Base-by-base conservation (phyloP, 768 basidiomycete genomes). In the Naganishia friedmannii region DNA sequence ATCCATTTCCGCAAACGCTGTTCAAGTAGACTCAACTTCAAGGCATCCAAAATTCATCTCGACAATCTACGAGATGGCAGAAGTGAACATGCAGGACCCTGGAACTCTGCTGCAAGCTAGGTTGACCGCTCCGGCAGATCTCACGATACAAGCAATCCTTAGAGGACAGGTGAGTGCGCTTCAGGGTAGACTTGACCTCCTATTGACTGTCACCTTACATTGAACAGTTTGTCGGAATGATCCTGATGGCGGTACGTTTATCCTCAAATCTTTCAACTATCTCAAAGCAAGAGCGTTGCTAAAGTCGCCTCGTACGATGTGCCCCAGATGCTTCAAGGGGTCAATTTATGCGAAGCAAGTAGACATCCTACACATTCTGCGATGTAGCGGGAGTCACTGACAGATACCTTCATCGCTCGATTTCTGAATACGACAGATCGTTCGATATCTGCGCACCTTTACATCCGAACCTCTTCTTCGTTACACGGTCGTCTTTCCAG, bases 171-270 rank as follows among this genome's bases (percentile, higher is more conserved):
- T 23, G n/a, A 51, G 48, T 26, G 48, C 23, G 15, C n/a, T n/a
- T 37, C 34, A 37, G 34, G 34, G 34, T 37, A 37, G 34, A 37
- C 34, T 37, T 42, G 42, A 42, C 7, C 15, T 42, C 2, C 7
- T 42, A 42, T 13, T 42, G 9, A 42, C 15, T 42, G 34, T 5
- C 34, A 37, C 12, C 4, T 4, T 12, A 37, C 12, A 37, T 37
- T 37, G 34, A 12, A 42, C 42, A 63, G 60, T 63, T 63, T 29
- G 42, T 63, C 2, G 60, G 60, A 3, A 63, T 63, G 60, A 28
- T 42, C 37, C 39, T 63, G 1, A 63, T 63, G 60, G 60, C 60
- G 60, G 60, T 63, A 63, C 28, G 60, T 63, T n/a, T 6, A 34
- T 37, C 57, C 29, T 42, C 12, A 54, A 29, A 12, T 5, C 6